Conservation (phyloP, 306 rosid species). For the Echinosophora koreensis region DNA sequence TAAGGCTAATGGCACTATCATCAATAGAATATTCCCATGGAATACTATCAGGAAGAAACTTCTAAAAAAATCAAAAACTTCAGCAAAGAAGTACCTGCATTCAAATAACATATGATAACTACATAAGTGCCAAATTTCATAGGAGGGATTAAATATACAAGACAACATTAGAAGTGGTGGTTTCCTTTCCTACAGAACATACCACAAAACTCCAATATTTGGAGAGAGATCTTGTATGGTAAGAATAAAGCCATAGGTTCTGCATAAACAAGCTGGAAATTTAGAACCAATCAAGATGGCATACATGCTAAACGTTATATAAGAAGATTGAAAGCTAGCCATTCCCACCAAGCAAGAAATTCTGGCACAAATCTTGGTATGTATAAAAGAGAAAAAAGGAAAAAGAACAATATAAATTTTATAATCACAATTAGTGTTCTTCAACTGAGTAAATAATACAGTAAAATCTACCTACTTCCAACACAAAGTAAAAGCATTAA, state of each 20-base stretch:
- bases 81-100: constrained; percentile 96
- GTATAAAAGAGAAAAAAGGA: constrained; percentile 15
- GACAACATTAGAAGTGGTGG: not conserved
- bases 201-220: constrained; percentile 93
- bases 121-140: constrained; percentile 41
- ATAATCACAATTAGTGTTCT: constrained; percentile 37
- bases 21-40: constrained; percentile 83
- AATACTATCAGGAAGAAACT: constrained; percentile 88
- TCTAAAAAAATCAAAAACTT: constrained; percentile 92
- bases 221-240: constrained; percentile 94
- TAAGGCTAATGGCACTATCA: constrained; percentile 84
- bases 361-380: constrained; percentile 6
- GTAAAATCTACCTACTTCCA: constrained; percentile 1
- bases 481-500: not conserved
- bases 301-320: constrained; percentile 6
- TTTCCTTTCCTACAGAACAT: constrained; percentile 50
- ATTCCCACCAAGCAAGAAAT: constrained; percentile 16
- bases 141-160: constrained; percentile 41
- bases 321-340: constrained; percentile 31
- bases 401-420: not conserved
- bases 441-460: constrained; percentile 1
- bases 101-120: constrained; percentile 39
- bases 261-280: constrained; percentile 59
- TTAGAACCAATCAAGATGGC: constrained; percentile 39
- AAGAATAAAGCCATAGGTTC: constrained; percentile 93